phyloP scores from a whole-genome alignment of 768 basidiomycete genomes.

The Ephemerocybe angulata region DNA sequence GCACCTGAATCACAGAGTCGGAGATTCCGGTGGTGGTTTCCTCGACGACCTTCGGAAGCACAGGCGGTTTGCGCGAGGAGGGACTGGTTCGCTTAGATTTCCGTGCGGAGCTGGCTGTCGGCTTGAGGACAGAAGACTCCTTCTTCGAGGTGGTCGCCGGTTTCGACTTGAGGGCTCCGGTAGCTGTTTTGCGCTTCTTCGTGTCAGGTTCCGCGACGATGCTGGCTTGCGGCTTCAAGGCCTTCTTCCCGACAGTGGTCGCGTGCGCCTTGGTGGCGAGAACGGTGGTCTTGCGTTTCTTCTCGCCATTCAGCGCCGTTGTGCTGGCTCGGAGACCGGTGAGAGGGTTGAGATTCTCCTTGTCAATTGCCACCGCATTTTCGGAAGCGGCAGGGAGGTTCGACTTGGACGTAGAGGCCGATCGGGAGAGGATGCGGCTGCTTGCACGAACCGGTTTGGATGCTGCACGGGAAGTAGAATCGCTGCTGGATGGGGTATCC shows the following conservation, averaged over 20 bases:
- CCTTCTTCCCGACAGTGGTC: conserved; percentile 37
- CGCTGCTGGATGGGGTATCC: conserved; percentile 40
- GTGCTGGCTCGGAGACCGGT: conserved; percentile 60
- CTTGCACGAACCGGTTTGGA: conserved; percentile 27
- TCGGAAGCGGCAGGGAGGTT: conserved; percentile 20
- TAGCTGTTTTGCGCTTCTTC: conserved; percentile 61
- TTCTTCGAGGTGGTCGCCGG: conserved; percentile 27
- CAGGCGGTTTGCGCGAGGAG: conserved; percentile 49
- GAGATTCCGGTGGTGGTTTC: conserved; percentile 31
- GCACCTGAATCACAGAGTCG: conserved; percentile 13
- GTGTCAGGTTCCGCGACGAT: conserved; percentile 37
- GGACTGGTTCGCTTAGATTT: conserved; percentile 15
- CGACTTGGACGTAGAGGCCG: conserved; percentile 29
- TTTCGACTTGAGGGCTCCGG: conserved; percentile 29
- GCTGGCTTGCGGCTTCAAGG: conserved; percentile 40
- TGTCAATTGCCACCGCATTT: conserved; percentile 48
- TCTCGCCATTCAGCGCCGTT: conserved; percentile 32
- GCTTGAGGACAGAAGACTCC: conserved; percentile 26
- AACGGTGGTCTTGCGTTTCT: conserved; percentile 64
- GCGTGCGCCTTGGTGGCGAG: conserved; percentile 51
- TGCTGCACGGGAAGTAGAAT: conserved; percentile 20
- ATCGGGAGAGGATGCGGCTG: conserved; percentile 28
- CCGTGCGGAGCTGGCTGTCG: conserved; percentile 26
- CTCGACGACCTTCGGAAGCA: conserved; percentile 55
- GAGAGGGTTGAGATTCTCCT: conserved; percentile 76